Percentiles rank a stretch among this genome's conserved stretches.
Conservation (phyloP, 2,329 filamentous ascomycete genomes). For the Corniculantispora saksenae region DNA sequence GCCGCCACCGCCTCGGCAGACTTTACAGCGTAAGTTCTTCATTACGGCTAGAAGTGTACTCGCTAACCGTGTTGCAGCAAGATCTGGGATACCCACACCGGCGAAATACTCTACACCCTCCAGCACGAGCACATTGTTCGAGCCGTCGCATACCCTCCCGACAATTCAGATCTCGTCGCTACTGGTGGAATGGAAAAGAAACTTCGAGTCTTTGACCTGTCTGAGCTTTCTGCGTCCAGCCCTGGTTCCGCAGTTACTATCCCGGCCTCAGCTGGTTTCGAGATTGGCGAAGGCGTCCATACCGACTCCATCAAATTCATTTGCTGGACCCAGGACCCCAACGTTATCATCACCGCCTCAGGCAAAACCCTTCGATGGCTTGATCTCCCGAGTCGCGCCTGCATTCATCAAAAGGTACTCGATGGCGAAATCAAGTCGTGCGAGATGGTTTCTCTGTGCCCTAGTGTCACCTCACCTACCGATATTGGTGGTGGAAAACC, state of each 20-base stretch:
- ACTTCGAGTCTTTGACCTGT: constrained; percentile 87
- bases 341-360: constrained; percentile 85
- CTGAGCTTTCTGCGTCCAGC: constrained; percentile 51
- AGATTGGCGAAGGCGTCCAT: constrained; percentile 85
- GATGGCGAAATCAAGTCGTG: constrained; percentile 89
- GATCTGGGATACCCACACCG: constrained; percentile 95
- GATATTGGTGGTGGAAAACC: constrained; percentile 68
- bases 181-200: constrained; percentile 97
- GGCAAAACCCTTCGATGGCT: constrained; percentile 95
- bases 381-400: constrained; percentile 75
- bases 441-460: constrained; percentile 75
- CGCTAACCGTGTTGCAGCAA: constrained; percentile 61
- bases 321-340: constrained; percentile 87
- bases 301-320: constrained; percentile 92
- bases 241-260: constrained; percentile 47
- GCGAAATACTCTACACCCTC: constrained; percentile 82
- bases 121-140: constrained; percentile 95
- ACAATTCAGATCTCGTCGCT: constrained; percentile 80
- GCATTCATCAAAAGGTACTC: constrained; percentile 74
- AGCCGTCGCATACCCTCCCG: constrained; percentile 83
- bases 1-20: constrained; percentile 94
- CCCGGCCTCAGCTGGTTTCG: constrained; percentile 68
- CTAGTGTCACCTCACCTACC: constrained; percentile 56
- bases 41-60: not conserved
- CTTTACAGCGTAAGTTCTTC: constrained; percentile 75